These are phyloP conservation scores for Fusarium circinatum DNA, from an alignment of 2,329 filamentous ascomycete species.

Conservation along the genomic window DNA sequence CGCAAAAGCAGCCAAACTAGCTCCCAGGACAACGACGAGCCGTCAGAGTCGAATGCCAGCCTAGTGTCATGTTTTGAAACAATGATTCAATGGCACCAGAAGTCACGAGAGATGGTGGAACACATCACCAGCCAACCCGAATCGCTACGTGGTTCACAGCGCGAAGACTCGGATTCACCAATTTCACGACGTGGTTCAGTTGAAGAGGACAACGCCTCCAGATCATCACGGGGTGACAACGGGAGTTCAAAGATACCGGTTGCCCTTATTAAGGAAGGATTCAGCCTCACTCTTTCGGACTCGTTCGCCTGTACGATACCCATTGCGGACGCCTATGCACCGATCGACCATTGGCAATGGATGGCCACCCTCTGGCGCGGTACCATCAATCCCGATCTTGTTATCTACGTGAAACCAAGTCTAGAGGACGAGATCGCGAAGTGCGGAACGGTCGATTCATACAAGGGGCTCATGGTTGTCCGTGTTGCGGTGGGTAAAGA, in stretches of 20 bases:
- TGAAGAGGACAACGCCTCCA: constrained; percentile 8
- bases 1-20: constrained; percentile 9
- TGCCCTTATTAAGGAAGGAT: constrained; percentile 79
- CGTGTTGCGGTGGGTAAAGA: constrained; percentile 55
- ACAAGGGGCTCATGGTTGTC: constrained; percentile 64
- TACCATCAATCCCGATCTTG: constrained; percentile 82
- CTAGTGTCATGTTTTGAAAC: constrained; percentile 72
- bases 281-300: constrained; percentile 83
- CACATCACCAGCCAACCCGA: constrained; percentile 54
- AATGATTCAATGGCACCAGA: constrained; percentile 79
- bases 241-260: constrained; percentile 65
- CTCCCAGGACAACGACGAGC: constrained; percentile 26
- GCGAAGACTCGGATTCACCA: constrained; percentile 6
- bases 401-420: constrained; percentile 69
- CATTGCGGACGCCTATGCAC: constrained; percentile 79
- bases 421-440: constrained; percentile 50
- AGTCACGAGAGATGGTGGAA: constrained; percentile 74
- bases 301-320: constrained; percentile 77
- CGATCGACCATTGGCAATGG: constrained; percentile 97
- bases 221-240: constrained; percentile 8
- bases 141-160: constrained; percentile 13
- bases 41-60: constrained; percentile 48
- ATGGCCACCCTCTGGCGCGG: constrained; percentile 94
- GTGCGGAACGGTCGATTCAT: constrained; percentile 65
- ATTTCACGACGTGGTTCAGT: constrained; percentile 20